Base-by-base conservation (phyloP, 2,329 filamentous ascomycete genomes). In the Pseudopyricularia javanii region DNA sequence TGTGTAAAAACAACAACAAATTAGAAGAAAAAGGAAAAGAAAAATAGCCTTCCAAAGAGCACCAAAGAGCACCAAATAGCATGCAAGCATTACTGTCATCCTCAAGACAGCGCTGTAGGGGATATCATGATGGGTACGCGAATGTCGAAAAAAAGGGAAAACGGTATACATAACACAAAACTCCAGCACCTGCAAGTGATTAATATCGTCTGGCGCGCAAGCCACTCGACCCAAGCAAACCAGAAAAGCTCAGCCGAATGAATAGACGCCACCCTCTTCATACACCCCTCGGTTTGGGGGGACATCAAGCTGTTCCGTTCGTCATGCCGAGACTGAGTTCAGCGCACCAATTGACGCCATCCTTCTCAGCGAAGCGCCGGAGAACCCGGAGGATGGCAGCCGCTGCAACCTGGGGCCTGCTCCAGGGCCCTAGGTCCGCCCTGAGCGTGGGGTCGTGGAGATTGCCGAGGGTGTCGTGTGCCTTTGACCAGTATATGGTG, bases 331-430 rank as follows among this genome's bases (percentile, higher is more conserved):
- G 55, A 33, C 59, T 56, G 26, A 71, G 60, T 57, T 70, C 65
- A 1, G 71, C 66, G n/a, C 61, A 59, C 75, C 74, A 78, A 17
- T 67, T 62, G n/a, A 76, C 67, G 5, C 62, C 61, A 54, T 76
- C 72, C 3, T 69, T 66, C 8, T 66, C 64, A 47, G 69, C 71
- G 70, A 73, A 77, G 24, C 64, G 61, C 3, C 64, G 64, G 56
- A 78, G 61, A 4, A 74, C 61, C 7, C 61, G 63, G 53, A 77
- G 57, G 12, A 67, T 64, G 5, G 63, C 61, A 7, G 63, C 59
- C 12, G 70, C 69, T 7, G 70, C 64, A 14, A 75, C 73, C 53
- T 76, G 71, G 9, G 75, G 62, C 3, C 64, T 64, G 8, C 68
- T 68, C 72, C 74, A 75, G 0, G 70, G 68, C 1, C 68, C 68